Conservation (phyloP, 2,329 filamentous ascomycete species). For the Cordyceps cicadae region DNA sequence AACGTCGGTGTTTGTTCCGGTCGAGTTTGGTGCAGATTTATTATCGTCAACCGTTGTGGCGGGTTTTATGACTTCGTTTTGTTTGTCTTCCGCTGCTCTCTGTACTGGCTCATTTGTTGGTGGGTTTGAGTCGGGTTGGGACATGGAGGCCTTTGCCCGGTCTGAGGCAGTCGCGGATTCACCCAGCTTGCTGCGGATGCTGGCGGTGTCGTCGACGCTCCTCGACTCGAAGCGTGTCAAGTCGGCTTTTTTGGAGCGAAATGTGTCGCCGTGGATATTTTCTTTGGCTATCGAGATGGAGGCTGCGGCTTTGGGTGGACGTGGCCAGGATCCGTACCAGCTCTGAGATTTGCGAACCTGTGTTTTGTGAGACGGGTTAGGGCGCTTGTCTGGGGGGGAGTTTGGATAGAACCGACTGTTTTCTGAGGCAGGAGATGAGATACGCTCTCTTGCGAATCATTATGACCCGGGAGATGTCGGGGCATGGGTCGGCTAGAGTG, state of each 20-base stretch:
- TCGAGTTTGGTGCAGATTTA: not conserved
- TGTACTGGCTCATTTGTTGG: not conserved
- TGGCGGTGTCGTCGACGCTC: constrained; percentile 26
- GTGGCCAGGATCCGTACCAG: constrained; percentile 57
- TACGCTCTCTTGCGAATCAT: not conserved
- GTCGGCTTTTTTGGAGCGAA: constrained; percentile 38
- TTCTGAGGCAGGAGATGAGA: constrained; percentile 10
- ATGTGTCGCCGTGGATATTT: constrained; percentile 50
- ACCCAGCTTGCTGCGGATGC: constrained; percentile 20
- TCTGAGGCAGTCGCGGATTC: not conserved
- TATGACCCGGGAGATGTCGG: not conserved
- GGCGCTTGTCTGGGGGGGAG: not conserved
- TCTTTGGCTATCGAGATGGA: constrained; percentile 54
- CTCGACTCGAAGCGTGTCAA: constrained; percentile 43
- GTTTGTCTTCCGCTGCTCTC: not conserved
- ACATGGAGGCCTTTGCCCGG: constrained; percentile 13
- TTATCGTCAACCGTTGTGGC: not conserved
- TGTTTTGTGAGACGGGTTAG: constrained; percentile 6
- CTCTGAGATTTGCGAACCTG: constrained; percentile 46
- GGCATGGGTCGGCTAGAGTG: constrained; percentile 8
- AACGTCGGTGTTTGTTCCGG: not conserved
- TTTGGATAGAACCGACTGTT: constrained; percentile 10
- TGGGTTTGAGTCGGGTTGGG: not conserved
- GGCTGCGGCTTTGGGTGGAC: constrained; percentile 45
- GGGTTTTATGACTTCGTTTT: not conserved